Conservation (phyloP, 208 protist genomes). For the Crithidia brevicula region DNA sequence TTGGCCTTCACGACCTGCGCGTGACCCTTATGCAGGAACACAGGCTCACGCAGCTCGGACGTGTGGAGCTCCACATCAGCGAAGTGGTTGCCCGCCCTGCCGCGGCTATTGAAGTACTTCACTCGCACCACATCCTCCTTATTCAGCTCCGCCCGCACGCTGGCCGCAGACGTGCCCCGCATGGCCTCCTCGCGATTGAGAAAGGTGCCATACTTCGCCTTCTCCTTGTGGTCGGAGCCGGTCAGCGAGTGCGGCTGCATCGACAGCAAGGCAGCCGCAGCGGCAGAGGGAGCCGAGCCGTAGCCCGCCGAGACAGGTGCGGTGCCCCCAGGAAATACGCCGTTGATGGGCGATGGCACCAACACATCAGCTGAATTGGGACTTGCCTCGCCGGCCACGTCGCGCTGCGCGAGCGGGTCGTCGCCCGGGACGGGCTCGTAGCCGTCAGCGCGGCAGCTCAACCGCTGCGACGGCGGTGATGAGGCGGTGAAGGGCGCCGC, state of each 20-base stretch:
- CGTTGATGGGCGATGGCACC: background rate
- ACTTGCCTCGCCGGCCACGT: background rate
- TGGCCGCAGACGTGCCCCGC: conserved; percentile 4
- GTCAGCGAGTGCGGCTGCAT: background rate
- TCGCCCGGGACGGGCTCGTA: conserved; percentile 12
- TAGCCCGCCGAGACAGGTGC: background rate
- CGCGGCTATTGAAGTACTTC: conserved; percentile 86
- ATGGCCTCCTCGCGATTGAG: conserved; percentile 15
- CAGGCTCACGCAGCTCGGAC: conserved; percentile 60
- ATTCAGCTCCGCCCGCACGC: conserved; percentile 33
- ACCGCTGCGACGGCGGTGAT: background rate
- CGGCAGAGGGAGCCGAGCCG: no score
- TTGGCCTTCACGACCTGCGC: conserved; percentile 9
- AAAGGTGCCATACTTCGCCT: conserved; percentile 63
- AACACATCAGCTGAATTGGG: background rate
- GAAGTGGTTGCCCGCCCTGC: conserved; percentile 54
- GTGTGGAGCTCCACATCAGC: conserved; percentile 61
- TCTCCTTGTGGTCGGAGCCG: conserved; percentile 15
- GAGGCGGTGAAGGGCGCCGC: background rate
- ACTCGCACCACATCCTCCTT: conserved; percentile 64
- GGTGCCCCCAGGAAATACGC: background rate
- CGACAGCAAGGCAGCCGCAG: background rate
- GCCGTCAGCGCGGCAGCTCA: background rate
- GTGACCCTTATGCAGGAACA: conserved; percentile 59
- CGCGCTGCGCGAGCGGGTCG: conserved; percentile 5